Base-by-base conservation (phyloP, 805 yeast species). In the Teunomyces pallodes region DNA sequence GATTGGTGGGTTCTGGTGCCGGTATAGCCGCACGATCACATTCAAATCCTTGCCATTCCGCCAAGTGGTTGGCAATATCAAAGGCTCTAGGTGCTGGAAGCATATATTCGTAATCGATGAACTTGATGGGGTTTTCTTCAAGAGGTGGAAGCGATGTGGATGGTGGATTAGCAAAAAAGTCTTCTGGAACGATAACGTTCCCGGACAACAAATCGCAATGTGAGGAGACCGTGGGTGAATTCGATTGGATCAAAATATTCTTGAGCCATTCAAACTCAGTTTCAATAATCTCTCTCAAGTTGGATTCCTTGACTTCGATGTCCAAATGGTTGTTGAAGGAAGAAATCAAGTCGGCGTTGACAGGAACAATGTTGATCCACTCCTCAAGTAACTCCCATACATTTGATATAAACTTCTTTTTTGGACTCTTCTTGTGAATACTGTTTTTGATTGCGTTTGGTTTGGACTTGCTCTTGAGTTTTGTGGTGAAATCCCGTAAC, bases 31-130 rank as follows among this genome's bases (percentile, higher is more conserved):
- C 62, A 20, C 77, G 73, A 54, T 83, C 82, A 61, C 94, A 87
- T 52, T 83, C 82, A 56, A 85, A 86, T 2, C 94, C 94, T 61
- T 86, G 94, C 90, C 91, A 84, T 61, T 84, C 90, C 60, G 83
- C 82, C 53, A 84, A 80, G 63, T 84, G 90, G 54, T 84, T 84
- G 10, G 90, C 85, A 17, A 85, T 82, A 58, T 84, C 90, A 59
- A 84, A 84, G 0, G 87, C 90, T 42, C 90, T 64, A 4, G 90
- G 88, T 2, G 86, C 86, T 9, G 84, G 84, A 52, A 82, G 72
- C 80, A 85, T 80, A 56, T 84, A 84, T 66, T 84, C 90, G 58
- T 84, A 84, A 59, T 84, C 90, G 41, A 84, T 84, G 55, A 84
- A 83, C 10, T 80, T 73, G 10, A 83, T 71, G 0, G 82, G 81